These are phyloP conservation scores for Pseudoperonospora humuli DNA, from an alignment of 352 stramenopile genomes.

Conservation along the genomic window DNA sequence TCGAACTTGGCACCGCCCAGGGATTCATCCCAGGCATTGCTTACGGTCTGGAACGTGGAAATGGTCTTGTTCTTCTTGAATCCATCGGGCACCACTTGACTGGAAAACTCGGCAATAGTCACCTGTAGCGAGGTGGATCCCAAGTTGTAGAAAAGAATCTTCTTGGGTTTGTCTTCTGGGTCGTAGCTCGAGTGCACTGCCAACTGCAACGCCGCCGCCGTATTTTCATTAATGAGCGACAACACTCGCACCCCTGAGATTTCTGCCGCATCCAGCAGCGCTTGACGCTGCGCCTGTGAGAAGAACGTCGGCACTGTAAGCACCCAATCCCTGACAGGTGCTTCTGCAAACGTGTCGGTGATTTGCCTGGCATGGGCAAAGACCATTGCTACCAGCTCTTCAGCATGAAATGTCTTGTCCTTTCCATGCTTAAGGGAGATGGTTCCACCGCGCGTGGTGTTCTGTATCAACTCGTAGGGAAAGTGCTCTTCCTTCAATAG, in stretches of 20 bases:
- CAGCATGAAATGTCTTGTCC: slow-evolving; percentile 78
- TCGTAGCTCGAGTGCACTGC: slow-evolving; percentile 89
- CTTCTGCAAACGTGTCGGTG: slow-evolving; percentile 61
- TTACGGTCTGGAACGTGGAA: slow-evolving; percentile 87
- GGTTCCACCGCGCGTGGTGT: slow-evolving; percentile 66
- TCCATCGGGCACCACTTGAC: slow-evolving; percentile 72
- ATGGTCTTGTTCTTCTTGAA: slow-evolving; percentile 92
- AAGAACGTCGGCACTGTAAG: slow-evolving; percentile 95
- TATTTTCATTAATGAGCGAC: slow-evolving; percentile 96
- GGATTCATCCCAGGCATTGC: slow-evolving; percentile 90
- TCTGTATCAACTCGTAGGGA: slow-evolving; percentile 76
- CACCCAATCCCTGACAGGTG: slow-evolving; percentile 88
- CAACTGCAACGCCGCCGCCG: slow-evolving; percentile 94
- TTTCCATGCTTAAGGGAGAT: slow-evolving; percentile 46
- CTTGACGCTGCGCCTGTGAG: slow-evolving; percentile 91
- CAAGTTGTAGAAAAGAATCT: slow-evolving; percentile 98
- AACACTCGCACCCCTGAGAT: slow-evolving; percentile 94
- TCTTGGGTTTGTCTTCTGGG: slow-evolving; percentile 58
- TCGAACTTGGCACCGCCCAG: slow-evolving; percentile 92
- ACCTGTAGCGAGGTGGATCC: slow-evolving; percentile 89
- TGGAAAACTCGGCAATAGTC: slow-evolving; percentile 82
- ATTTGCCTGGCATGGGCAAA: slow-evolving; percentile 87
- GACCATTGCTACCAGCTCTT: slow-evolving; percentile 96
- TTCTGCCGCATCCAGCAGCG: slow-evolving; percentile 91
- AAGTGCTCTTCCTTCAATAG: slow-evolving; percentile 70